Conservation (phyloP, 805 yeast genomes). For the Limtongia smithiae region DNA sequence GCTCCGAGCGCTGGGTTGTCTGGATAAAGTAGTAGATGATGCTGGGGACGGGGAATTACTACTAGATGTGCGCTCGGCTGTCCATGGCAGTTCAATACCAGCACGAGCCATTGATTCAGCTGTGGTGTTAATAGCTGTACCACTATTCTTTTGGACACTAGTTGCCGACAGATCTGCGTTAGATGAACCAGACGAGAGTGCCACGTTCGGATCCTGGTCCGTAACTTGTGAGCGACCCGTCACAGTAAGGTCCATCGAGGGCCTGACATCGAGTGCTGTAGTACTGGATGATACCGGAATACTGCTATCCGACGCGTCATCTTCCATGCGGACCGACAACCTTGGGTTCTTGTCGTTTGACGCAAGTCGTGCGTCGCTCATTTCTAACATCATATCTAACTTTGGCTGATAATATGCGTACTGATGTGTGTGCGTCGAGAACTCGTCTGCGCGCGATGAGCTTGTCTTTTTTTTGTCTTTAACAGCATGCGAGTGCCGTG, state of each 20-base stretch:
- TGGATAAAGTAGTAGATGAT: not conserved
- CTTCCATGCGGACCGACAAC: not conserved
- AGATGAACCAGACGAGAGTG: too few relatives aligned
- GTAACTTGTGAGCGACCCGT: too few relatives aligned
- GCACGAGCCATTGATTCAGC: too few relatives aligned
- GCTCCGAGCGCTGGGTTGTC: constrained; percentile 13
- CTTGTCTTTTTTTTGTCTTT: constrained; percentile 2
- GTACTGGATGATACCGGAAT: not conserved
- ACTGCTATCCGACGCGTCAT: not conserved
- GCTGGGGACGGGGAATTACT: not conserved
- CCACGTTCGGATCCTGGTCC: too few relatives aligned
- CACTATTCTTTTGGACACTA: too few relatives aligned
- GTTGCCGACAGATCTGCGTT: too few relatives aligned
- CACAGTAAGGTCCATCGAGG: too few relatives aligned
- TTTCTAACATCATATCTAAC: constrained; percentile 27
- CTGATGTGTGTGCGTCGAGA: constrained; percentile 13
- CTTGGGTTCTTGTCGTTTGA: too few relatives aligned
- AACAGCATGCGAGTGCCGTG: not conserved
- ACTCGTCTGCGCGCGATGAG: constrained; percentile 7
- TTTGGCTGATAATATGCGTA: constrained; percentile 27
- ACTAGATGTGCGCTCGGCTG: not conserved
- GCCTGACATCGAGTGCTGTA: not conserved
- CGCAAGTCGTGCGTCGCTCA: constrained; percentile 22
- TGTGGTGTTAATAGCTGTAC: too few relatives aligned
- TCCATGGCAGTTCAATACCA: too few relatives aligned